A percentile compares a stretch with the other conserved stretches of the same genome.
phyloP scores from a whole-genome alignment of 2,329 filamentous ascomycete genomes.

The Aspergillus sp. region DNA sequence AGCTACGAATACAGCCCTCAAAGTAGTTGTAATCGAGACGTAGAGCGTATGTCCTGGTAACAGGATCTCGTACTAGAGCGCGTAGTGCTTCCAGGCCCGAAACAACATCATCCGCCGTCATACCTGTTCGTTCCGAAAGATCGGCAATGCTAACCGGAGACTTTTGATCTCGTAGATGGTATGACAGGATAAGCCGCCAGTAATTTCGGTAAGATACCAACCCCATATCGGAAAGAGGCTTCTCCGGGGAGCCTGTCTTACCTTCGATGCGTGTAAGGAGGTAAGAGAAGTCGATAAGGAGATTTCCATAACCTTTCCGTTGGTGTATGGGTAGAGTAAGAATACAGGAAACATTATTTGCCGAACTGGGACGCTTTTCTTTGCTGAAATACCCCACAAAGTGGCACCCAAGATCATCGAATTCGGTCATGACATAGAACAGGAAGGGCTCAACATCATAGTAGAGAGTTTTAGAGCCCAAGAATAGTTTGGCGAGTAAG shows the following conservation, averaged over 20 bases:
- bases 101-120: constrained; percentile 95
- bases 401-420: constrained; percentile 86
- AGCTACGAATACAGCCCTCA: constrained; percentile 81
- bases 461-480: constrained; percentile 97
- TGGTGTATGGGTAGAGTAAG: constrained; percentile 94
- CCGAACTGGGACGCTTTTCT: constrained; percentile 89
- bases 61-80: constrained; percentile 83
- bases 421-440: constrained; percentile 95
- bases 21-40: constrained; percentile 84
- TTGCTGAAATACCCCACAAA: constrained; percentile 99
- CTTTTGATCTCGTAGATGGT: constrained; percentile 70
- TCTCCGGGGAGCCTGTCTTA: constrained; percentile 94
- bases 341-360: constrained; percentile 98
- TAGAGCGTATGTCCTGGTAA: constrained; percentile 85
- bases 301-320: constrained; percentile 92
- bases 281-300: constrained; percentile 98
- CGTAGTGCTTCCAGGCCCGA: constrained; percentile 88
- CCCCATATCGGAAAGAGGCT: constrained; percentile 96
- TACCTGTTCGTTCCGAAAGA: constrained; percentile 79
- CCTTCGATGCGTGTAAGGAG: constrained; percentile 88
- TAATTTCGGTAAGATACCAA: constrained; percentile 96
- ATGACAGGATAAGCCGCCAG: constrained; percentile 87
- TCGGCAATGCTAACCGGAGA: constrained; percentile 55
- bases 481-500: constrained; percentile 89
- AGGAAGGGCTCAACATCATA: constrained; percentile 99